Conservation (phyloP, 495 filamentous ascomycete species). For the Evernia prunastri region DNA sequence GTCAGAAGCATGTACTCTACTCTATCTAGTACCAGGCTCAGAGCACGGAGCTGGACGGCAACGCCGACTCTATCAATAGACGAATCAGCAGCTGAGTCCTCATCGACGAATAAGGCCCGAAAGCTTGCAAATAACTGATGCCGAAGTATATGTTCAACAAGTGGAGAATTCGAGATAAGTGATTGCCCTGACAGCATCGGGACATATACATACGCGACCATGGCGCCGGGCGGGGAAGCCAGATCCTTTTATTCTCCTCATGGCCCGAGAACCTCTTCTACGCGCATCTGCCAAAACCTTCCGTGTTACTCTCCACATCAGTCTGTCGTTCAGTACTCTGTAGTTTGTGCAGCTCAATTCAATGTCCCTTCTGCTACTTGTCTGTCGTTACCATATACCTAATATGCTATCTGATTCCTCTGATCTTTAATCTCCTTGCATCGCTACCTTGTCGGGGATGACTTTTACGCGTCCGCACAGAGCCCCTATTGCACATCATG, state of each 20-base stretch:
- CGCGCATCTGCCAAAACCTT: constrained; percentile 3
- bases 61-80: not conserved
- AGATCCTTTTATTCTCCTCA: constrained; percentile 11
- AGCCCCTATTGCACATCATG: constrained; percentile 11
- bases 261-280: constrained; percentile 7
- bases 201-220: constrained; percentile 5
- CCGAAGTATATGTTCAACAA: not conserved
- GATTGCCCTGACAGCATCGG: constrained; percentile 1
- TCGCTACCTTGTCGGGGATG: constrained; percentile 10
- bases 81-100: not conserved
- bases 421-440: not conserved
- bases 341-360: not conserved
- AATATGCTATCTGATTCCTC: not conserved
- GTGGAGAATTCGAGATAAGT: too few relatives aligned
- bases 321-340: not conserved
- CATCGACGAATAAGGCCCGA: not conserved
- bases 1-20: not conserved
- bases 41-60: not conserved
- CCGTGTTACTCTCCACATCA: not conserved
- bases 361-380: not conserved
- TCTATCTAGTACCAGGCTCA: not conserved
- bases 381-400: not conserved
- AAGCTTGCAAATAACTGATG: not conserved
- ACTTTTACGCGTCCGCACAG: constrained; percentile 2
- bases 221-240: constrained; percentile 6